Base-by-base conservation (phyloP, 345 rosid genomes). In the Barbarea vulgaris region DNA sequence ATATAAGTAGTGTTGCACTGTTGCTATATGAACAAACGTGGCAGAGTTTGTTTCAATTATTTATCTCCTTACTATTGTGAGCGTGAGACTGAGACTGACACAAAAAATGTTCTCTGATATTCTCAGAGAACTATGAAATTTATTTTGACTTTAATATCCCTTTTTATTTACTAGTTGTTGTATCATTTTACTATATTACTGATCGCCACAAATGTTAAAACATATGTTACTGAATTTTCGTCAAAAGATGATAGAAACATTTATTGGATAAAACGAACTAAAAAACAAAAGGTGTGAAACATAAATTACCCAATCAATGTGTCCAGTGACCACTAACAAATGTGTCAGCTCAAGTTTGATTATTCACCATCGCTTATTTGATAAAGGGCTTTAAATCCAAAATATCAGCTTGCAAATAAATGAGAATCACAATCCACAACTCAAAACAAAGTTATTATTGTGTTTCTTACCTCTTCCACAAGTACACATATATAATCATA, bases 271-370 rank as follows among this genome's bases (percentile, higher is more conserved):
- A 19, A 28, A 10, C 39, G n/a, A n/a, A n/a, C n/a, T n/a, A n/a
- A n/a, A n/a, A n/a, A 57, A 36, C 44, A 75, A 59, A 47, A 48
- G 53, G 54, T 14, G 50, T 37, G 36, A 14, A 75, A 59, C 36
- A 50, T 39, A 33, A 37, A 68, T 59, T 67, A 67, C 39, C 67
- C 68, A 50, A 75, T 67, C n/a, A 75, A 67, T 67, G 62, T 75
- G 67, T 73, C 60, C 54, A 74, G 68, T 75, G 68, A 67, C 61
- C 73, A 74, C 72, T 33, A 56, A 74, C 59, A 74, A 65, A 65
- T 55, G 72, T 64, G 72, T 74, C 58, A 74, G 57, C 30, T 70
- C 66, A 73, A 28, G 63, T 73, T 52, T 51, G 61, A 50, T 61
- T 36, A 53, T 28, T 62, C 51, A 67, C 67, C 54, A 36, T 50